A percentile compares a stretch with the other conserved stretches of the same genome.
phyloP scores from a whole-genome alignment of 73 alveolate genomes.

The Stentor roeselii region DNA sequence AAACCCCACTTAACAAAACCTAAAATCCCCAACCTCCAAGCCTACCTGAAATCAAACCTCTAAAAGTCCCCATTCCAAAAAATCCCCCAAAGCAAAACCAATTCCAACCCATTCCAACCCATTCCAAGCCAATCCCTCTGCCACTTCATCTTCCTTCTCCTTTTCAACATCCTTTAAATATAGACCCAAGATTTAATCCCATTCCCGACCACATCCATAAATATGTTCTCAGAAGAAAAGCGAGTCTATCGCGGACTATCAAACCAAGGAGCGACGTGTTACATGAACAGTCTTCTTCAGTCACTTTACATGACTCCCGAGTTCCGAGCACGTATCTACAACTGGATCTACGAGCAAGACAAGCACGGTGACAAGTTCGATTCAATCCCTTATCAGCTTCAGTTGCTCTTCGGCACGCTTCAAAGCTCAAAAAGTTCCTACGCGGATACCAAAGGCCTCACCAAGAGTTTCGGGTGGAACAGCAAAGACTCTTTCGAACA shows the following conservation, averaged over 20 bases:
- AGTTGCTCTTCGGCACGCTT: constrained; percentile 52
- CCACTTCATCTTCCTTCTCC: too few relatives aligned
- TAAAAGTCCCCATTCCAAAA: too few relatives aligned
- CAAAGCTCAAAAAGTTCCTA: constrained; percentile 34
- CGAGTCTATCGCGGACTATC: constrained; percentile 84
- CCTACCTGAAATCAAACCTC: too few relatives aligned
- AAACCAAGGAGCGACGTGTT: constrained; percentile 90
- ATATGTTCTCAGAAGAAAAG: constrained; percentile 23
- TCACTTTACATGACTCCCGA: constrained; percentile 86
- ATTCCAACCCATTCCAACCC: too few relatives aligned
- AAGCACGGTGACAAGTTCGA: constrained; percentile 47
- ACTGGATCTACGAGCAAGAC: constrained; percentile 44
- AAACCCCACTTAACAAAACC: too few relatives aligned
- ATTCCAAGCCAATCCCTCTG: too few relatives aligned
- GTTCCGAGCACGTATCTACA: constrained; percentile 72
- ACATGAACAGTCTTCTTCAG: constrained; percentile 75
- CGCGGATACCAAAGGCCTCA: constrained; percentile 34
- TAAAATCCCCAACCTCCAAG: too few relatives aligned
- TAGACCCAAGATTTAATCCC: too few relatives aligned
- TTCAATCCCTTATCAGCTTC: constrained; percentile 58
- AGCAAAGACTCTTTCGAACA: constrained; percentile 42
- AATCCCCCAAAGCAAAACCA: too few relatives aligned
- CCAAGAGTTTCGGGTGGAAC: constrained; percentile 66
- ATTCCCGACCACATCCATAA: too few relatives aligned
- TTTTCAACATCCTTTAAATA: too few relatives aligned